Conservation (phyloP, 306 rosid genomes). For the Benincasa hispida region DNA sequence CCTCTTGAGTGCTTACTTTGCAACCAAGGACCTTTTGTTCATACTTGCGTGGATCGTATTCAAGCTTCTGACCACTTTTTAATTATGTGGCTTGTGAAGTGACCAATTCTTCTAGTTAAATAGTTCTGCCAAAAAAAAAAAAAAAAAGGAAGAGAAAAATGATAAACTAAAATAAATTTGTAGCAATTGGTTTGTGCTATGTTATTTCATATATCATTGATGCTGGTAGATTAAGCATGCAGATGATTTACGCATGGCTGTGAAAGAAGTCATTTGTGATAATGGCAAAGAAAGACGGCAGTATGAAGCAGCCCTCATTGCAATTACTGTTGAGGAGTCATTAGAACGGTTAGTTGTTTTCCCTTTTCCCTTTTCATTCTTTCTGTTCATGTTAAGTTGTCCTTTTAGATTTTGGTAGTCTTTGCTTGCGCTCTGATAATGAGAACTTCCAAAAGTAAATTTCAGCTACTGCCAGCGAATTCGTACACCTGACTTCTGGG, state of each 20-base stretch:
- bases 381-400: neutral
- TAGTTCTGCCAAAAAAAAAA: neutral
- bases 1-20: neutral
- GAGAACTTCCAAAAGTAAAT: slow-evolving; percentile 5
- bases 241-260: slow-evolving; percentile 91
- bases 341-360: slow-evolving; percentile 40
- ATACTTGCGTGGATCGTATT: neutral
- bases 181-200: neutral
- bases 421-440: neutral
- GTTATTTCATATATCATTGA: neutral
- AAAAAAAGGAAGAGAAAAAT: neutral
- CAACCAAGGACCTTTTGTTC: neutral
- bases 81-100: neutral
- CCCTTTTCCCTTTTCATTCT: neutral
- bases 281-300: slow-evolving; percentile 39
- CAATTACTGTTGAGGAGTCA: slow-evolving; percentile 81
- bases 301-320: slow-evolving; percentile 71
- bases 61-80: neutral
- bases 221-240: slow-evolving; percentile 11
- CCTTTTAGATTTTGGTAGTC: neutral
- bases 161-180: neutral
- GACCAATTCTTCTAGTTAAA: neutral
- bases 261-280: slow-evolving; percentile 74
- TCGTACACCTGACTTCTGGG: slow-evolving; percentile 79
- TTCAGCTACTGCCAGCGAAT: slow-evolving; percentile 83